Evolutionary conservation across 2,329 filamentous ascomycete species (phyloP).

Genomic region (Aureobasidium sp.): DNA sequence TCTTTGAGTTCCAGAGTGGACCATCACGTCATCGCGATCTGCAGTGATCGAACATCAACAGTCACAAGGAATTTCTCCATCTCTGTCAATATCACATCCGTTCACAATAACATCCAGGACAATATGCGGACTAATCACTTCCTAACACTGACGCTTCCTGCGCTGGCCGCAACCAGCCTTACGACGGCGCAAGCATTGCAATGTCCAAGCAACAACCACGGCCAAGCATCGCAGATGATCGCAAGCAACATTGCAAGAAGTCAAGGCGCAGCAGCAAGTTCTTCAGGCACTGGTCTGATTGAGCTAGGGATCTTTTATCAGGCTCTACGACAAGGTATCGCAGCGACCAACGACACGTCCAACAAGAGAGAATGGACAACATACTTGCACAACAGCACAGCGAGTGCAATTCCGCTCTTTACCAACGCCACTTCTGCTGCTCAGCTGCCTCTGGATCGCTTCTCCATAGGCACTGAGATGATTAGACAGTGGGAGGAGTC

Average conservation of each 20-base stretch:
- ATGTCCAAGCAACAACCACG: neutral
- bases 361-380: neutral
- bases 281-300: neutral
- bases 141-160: neutral
- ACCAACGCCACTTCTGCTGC: neutral
- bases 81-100: too few species aligned
- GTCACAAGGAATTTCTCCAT: too few species aligned
- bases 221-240: neutral
- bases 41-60: too few species aligned
- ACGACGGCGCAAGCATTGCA: neutral
- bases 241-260: neutral
- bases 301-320: constrained; percentile 9
- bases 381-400: neutral
- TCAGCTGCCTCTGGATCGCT: neutral
- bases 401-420: neutral
- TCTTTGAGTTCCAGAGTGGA: too few species aligned
- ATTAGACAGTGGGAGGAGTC: neutral
- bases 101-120: neutral
- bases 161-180: neutral
- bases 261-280: neutral
- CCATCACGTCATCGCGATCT: too few species aligned
- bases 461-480: neutral
- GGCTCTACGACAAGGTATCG: neutral
- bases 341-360: neutral
- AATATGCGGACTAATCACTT: neutral